Conservation (phyloP, 805 yeast genomes). For the Clavispora fructus region DNA sequence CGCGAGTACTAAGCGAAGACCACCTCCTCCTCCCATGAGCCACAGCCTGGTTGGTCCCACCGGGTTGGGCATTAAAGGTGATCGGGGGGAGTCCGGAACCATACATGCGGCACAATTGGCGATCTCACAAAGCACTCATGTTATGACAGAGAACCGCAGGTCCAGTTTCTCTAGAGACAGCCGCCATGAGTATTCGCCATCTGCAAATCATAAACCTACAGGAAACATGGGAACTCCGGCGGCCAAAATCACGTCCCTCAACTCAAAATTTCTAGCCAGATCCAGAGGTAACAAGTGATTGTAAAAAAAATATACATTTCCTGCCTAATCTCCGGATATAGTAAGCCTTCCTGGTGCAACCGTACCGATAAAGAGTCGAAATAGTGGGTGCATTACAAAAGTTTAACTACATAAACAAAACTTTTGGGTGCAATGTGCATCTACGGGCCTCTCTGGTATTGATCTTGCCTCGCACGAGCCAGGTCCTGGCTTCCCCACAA, state of each 20-base stretch:
- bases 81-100: conserved; percentile 21
- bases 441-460: too few species aligned
- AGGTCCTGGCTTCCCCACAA: neutral
- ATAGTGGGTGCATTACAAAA: too few species aligned
- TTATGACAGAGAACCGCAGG: conserved; percentile 22
- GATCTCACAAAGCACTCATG: conserved; percentile 26
- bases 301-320: neutral
- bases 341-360: neutral
- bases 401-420: too few species aligned
- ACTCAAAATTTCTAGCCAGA: conserved; percentile 58
- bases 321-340: neutral
- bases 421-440: too few species aligned
- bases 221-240: conserved; percentile 1
- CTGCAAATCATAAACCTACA: conserved; percentile 1
- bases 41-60: conserved; percentile 2
- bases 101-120: conserved; percentile 44
- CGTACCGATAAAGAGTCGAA: neutral
- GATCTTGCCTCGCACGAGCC: neutral
- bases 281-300: conserved; percentile 40
- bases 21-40: conserved; percentile 25
- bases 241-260: conserved; percentile 46
- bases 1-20: conserved; percentile 17
- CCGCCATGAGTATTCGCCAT: conserved; percentile 1
- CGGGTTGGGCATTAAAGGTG: conserved; percentile 8
- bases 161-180: conserved; percentile 34